These are phyloP conservation scores for Xylaria acuta DNA, from an alignment of 495 filamentous ascomycete species.

Conservation along the genomic window DNA sequence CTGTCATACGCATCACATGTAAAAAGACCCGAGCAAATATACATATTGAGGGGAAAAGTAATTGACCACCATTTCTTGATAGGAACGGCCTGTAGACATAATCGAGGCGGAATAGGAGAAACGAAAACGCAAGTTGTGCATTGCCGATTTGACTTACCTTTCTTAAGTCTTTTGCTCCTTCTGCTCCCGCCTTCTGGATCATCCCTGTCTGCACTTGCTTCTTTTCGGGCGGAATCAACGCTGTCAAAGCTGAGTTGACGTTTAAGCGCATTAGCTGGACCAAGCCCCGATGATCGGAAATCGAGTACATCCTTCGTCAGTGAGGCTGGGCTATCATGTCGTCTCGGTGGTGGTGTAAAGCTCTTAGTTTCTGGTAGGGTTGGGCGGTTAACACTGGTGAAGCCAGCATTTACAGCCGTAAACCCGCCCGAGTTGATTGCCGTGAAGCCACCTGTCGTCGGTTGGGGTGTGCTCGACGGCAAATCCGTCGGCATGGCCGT, in stretches of 20 bases:
- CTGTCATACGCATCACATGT: background rate
- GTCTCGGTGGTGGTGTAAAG: slow-evolving; percentile 53
- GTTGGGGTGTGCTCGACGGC: slow-evolving; percentile 47
- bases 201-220: slow-evolving; percentile 64
- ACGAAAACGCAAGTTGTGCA: background rate
- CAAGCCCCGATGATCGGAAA: slow-evolving; percentile 58
- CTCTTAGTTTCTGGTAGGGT: slow-evolving; percentile 43
- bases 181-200: slow-evolving; percentile 77
- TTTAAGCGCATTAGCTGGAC: slow-evolving; percentile 70
- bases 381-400: slow-evolving; percentile 76
- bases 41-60: background rate
- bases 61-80: background rate
- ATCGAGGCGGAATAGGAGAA: background rate
- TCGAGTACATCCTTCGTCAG: slow-evolving; percentile 66
- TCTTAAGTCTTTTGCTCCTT: slow-evolving; percentile 91
- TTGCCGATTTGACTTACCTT: slow-evolving; percentile 62
- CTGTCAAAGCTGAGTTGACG: slow-evolving; percentile 83
- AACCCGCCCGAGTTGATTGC: slow-evolving; percentile 69
- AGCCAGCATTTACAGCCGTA: slow-evolving; percentile 63
- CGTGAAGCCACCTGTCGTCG: slow-evolving; percentile 70
- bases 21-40: background rate
- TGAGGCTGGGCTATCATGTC: slow-evolving; percentile 57
- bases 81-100: background rate
- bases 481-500: slow-evolving; percentile 61
- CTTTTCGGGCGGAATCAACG: slow-evolving; percentile 60